Evolutionary conservation across 2,329 filamentous ascomycete genomes (phyloP), one percentile per base, ranked within the genome.

Genomic region (Chrysosporium keratinophilum): DNA sequence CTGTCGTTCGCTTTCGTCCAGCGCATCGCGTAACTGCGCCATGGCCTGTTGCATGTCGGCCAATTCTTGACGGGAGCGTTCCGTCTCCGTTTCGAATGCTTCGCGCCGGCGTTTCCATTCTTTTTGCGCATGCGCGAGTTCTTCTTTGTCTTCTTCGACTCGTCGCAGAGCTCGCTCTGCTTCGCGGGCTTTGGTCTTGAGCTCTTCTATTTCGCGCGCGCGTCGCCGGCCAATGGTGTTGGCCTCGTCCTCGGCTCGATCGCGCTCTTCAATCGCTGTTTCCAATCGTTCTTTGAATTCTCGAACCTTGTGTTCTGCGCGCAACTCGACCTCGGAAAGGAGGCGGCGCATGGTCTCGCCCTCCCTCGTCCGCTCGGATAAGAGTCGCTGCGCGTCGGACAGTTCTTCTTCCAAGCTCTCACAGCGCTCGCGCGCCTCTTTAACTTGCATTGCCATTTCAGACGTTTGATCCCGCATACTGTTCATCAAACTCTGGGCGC

Each of bases 361-460:
- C 70, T 98, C 93, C 42, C 93, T 82, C 3, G 88, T 91, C 23
- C 93, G 83, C 69, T 98, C 93, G 50, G 81, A 82, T 1, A 98
- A 78, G 57, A 96, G 79, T 55, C 88, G 81, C 66, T 95, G 89
- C 2, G 89, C 85, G 69, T 98, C 93, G 1, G 82, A 81, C 1
- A 97, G 77, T 68, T 98, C 93, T 70, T 98, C 93, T 64, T 96
- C 91, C 0, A 97, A 74, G 55, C 84, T 87, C 64, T 96, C 90
- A 39, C 84, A 85, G 60, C 88, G 84, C 48, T 84, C 81, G 57
- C 86, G 83, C 0, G 87, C 82, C 70, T 98, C 93, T 69, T 93
- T 95, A 70, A 96, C 85, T 71, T 96, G 93, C 60, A 88, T 85
- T 4, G 84, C 83, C 64, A 97, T 79, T 72, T 98, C 93, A 1